phyloP scores from a whole-genome alignment of 345 rosid species.

The Cardamine resedifolia region DNA sequence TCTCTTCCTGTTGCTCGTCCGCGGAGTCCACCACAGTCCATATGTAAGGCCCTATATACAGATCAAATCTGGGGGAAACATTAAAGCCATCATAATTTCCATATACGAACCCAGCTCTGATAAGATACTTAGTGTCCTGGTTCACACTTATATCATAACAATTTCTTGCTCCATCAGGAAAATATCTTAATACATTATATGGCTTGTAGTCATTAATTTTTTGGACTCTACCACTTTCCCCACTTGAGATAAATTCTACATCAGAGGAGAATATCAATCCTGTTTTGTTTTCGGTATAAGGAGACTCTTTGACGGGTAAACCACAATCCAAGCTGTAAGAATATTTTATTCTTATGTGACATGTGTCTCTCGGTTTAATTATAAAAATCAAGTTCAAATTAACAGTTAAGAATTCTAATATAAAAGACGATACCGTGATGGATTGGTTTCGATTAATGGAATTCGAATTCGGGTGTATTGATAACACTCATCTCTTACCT shows the following conservation, averaged over 20 bases:
- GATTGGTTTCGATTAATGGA: too few species aligned
- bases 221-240: not conserved
- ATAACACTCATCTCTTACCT: too few species aligned
- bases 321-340: not conserved
- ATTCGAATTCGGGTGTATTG: too few species aligned
- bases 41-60: conserved; percentile 41
- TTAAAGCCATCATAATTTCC: conserved; percentile 43
- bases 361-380: too few species aligned
- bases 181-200: conserved; percentile 13
- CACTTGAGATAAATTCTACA: not conserved
- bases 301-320: not conserved
- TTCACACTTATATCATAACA: conserved; percentile 31
- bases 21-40: conserved; percentile 21
- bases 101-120: conserved; percentile 35
- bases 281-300: not conserved
- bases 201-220: not conserved
- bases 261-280: not conserved
- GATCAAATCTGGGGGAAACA: conserved; percentile 27
- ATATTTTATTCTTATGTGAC: too few species aligned
- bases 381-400: too few species aligned
- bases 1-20: conserved; percentile 10
- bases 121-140: conserved; percentile 31
- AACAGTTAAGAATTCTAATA: too few species aligned
- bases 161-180: conserved; percentile 37
- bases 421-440: too few species aligned